Evolutionary conservation across 768 basidiomycete species (phyloP).

Genomic region (Leucosporidium yakuticum): DNA sequence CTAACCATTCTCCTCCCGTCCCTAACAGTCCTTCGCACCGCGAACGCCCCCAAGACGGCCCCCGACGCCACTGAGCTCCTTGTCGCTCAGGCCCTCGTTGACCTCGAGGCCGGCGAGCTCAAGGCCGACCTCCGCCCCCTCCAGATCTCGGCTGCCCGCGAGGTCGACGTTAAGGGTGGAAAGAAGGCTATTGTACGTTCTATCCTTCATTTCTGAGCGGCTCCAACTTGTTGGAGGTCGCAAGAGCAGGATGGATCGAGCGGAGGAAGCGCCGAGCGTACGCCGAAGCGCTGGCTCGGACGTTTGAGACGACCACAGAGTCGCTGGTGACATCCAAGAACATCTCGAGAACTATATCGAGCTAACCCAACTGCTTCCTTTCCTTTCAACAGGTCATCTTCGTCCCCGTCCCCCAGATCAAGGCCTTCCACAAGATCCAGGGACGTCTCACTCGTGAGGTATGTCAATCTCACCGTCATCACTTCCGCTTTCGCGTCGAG

Average conservation of each 20-base stretch:
- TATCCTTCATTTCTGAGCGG: too few species aligned
- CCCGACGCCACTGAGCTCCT: slow-evolving; percentile 86
- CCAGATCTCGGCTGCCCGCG: slow-evolving; percentile 96
- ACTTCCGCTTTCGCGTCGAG: too few species aligned
- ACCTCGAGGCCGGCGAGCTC: slow-evolving; percentile 97
- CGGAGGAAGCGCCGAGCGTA: too few species aligned
- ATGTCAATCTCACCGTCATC: too few species aligned
- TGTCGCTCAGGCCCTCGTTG: slow-evolving; percentile 91
- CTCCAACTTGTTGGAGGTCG: too few species aligned
- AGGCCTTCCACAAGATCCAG: slow-evolving; percentile 98
- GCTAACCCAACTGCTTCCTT: too few species aligned
- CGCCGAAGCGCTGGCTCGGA: too few species aligned
- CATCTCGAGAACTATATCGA: too few species aligned
- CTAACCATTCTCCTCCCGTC: background rate
- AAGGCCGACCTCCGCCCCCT: slow-evolving; percentile 91
- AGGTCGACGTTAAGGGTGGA: slow-evolving; percentile 97
- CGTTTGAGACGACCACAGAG: too few species aligned
- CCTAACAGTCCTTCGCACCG: slow-evolving; percentile 85
- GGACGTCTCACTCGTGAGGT: slow-evolving; percentile 46
- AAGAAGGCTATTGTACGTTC: slow-evolving; percentile 99
- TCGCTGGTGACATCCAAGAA: too few species aligned
- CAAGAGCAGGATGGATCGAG: too few species aligned
- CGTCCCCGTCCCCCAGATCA: slow-evolving; percentile 92
- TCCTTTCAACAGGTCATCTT: too few species aligned
- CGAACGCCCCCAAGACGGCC: slow-evolving; percentile 82